Conservation (phyloP, 2,329 filamentous ascomycete genomes). For the Alternaria incomplexa region DNA sequence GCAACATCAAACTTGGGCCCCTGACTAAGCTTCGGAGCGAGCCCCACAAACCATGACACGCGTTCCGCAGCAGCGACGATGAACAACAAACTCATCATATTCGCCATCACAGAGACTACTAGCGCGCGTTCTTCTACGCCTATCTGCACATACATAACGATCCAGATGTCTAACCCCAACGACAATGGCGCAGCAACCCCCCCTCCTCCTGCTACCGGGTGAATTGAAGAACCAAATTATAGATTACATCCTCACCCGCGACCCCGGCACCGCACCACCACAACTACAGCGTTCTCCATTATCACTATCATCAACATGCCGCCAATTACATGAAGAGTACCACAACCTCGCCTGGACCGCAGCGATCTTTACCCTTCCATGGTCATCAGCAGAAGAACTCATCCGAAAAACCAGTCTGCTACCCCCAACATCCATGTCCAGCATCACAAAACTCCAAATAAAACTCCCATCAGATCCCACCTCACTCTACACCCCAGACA, state of each 20-base stretch:
- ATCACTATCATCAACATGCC: constrained; percentile 23
- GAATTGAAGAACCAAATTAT: constrained; percentile 27
- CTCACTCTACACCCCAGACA: constrained; percentile 1
- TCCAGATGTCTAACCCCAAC: background rate
- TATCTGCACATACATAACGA: background rate
- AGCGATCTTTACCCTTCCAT: constrained; percentile 14
- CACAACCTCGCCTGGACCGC: constrained; percentile 13
- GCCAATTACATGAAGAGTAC: constrained; percentile 23
- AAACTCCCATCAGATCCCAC: background rate
- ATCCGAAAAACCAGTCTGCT: constrained; percentile 1
- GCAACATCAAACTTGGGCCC: background rate
- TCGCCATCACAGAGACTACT: background rate
- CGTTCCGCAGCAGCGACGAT: background rate
- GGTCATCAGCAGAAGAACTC: constrained; percentile 5
- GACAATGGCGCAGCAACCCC: background rate
- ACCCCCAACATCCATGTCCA: background rate
- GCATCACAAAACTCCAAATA: constrained; percentile 20
- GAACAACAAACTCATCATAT: background rate
- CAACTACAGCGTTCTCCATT: constrained; percentile 16
- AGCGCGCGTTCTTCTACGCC: background rate
- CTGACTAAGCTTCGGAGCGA: background rate
- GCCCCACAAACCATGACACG: background rate
- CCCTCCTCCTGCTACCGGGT: constrained; percentile 19
- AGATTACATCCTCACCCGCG: constrained; percentile 15
- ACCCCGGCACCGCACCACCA: constrained; percentile 9